Evolutionary conservation across 768 basidiomycete genomes (phyloP).

Genomic region (Pleurotus sapidus): DNA sequence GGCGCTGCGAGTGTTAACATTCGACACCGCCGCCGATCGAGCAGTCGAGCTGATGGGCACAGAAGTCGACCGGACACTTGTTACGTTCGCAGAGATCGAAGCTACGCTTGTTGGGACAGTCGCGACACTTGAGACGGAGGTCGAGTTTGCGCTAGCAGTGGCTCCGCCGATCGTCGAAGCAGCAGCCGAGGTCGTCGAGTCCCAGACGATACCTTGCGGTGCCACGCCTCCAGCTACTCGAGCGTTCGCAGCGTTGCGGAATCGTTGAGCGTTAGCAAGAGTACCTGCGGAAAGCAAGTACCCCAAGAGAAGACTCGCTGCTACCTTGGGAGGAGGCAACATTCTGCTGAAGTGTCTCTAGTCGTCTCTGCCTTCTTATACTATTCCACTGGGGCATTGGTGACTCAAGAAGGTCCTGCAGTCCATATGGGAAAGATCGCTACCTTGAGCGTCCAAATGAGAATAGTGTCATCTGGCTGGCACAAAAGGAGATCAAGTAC

Average conservation of each 20-base stretch:
- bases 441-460: too few relatives aligned
- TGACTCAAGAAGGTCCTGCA: neutral
- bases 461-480: neutral
- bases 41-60: neutral
- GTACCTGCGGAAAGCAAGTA: neutral
- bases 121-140: neutral
- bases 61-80: too few relatives aligned
- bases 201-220: neutral
- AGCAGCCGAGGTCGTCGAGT: neutral
- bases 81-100: neutral
- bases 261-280: neutral
- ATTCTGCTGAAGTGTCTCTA: neutral
- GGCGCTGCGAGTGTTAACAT: neutral
- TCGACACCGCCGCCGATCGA: neutral
- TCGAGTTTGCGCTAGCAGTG: neutral
- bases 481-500: neutral
- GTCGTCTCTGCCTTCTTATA: neutral
- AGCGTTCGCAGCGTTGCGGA: neutral
- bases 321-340: neutral
- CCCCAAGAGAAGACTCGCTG: neutral
- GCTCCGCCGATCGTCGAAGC: neutral
- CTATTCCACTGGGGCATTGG: neutral
- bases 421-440: neutral
- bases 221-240: neutral
- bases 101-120: neutral